phyloP scores from a whole-genome alignment of 176 grass and related monocot species.

The Olyra latifolia region DNA sequence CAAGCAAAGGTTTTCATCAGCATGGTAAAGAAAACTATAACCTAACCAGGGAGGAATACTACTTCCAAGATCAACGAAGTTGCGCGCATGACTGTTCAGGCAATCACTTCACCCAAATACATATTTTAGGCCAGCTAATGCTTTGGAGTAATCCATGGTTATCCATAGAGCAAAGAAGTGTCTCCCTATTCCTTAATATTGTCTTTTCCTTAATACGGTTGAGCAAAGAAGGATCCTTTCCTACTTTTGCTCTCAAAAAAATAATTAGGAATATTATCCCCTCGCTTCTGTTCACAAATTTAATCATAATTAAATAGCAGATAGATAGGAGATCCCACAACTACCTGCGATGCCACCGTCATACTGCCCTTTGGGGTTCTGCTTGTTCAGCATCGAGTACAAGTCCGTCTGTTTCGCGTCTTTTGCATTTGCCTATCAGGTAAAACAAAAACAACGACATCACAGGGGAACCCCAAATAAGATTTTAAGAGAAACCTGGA shows the following conservation, averaged over 20 bases:
- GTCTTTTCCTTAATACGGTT: too few relatives aligned
- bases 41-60: background rate
- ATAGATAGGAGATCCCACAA: background rate
- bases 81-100: background rate
- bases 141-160: background rate
- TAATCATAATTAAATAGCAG: background rate
- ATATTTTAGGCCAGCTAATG: background rate
- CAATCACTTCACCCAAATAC: background rate
- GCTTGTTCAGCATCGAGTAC: slow-evolving; percentile 50
- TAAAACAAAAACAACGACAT: background rate
- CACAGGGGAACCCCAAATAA: background rate
- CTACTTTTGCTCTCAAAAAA: too few relatives aligned
- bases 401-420: slow-evolving; percentile 43
- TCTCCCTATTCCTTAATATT: too few relatives aligned
- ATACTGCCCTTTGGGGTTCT: slow-evolving; percentile 45
- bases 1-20: background rate
- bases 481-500: background rate
- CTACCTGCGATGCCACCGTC: slow-evolving; percentile 37
- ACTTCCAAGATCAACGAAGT: background rate
- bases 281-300: background rate
- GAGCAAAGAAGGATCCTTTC: too few relatives aligned
- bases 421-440: slow-evolving; percentile 34
- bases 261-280: background rate
- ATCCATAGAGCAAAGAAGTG: background rate
- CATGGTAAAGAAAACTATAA: background rate